phyloP scores from a whole-genome alignment of 306 rosid genomes.

The cucumber (Cucumis sativus) region Cucumber_9930_V3 NC_026655.2:26131501-26132000 shows the following conservation, averaged over 20 bases:
- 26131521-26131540: background rate
- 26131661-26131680: background rate
- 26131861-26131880: conserved; percentile 11
- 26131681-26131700: background rate
- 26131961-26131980: background rate
- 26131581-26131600: background rate
- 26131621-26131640: background rate
- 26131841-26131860: conserved; percentile 6
- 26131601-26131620: background rate
- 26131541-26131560: background rate
- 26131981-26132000: background rate
- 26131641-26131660: background rate
- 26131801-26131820: conserved; percentile 94
- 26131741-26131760: conserved; percentile 97
- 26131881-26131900: background rate
- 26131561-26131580: background rate
- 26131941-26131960: background rate
- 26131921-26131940: background rate
- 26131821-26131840: conserved; percentile 87
- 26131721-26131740: conserved; percentile 18
- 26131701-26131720: background rate
- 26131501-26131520: background rate
- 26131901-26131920: background rate
- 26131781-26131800: conserved; percentile 85
- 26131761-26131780: conserved; percentile 94